Percentiles rank a stretch among this genome's conserved stretches.
phyloP scores from a whole-genome alignment of 2,329 filamentous ascomycete species.

The Pestalotiopsis fici region DNA sequence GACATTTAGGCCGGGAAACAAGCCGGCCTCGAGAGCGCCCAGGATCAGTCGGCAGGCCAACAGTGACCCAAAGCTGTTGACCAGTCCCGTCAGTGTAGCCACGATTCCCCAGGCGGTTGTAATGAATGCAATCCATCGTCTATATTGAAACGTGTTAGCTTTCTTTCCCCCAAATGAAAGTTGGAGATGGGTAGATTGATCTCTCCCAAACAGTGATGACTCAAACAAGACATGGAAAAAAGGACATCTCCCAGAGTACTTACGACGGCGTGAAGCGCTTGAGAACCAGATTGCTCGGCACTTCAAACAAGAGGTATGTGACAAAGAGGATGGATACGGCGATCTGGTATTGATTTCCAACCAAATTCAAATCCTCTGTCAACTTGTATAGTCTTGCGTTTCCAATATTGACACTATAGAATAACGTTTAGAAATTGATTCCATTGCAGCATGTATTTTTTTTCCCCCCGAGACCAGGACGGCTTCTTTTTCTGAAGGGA shows the following conservation, averaged over 20 bases:
- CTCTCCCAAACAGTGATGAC: no score
- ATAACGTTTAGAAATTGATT: constrained; percentile 13
- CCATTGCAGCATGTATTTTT: no score
- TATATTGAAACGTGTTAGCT: no score
- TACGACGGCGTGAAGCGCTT: constrained; percentile 61
- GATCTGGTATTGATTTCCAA: constrained; percentile 69
- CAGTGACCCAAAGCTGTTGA: constrained; percentile 64
- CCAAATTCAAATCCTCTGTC: constrained; percentile 61
- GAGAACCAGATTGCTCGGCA: constrained; percentile 65
- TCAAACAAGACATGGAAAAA: no score
- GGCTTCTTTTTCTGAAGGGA: background rate
- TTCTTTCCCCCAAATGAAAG: no score
- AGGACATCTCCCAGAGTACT: no score
- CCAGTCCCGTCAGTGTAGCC: constrained; percentile 69
- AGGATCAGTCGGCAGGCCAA: constrained; percentile 71
- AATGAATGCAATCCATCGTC: constrained; percentile 65
- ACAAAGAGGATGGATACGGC: constrained; percentile 69
- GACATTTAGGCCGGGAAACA: constrained; percentile 69
- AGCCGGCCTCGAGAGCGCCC: constrained; percentile 67
- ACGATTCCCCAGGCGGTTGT: constrained; percentile 66
- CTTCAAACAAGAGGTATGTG: constrained; percentile 62
- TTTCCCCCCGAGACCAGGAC: constrained; percentile 8
- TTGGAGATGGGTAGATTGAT: no score
- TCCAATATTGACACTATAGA: constrained; percentile 68
- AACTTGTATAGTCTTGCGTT: constrained; percentile 68